Conservation (phyloP, 73 alveolate species). For the Urostyla sp. region DNA sequence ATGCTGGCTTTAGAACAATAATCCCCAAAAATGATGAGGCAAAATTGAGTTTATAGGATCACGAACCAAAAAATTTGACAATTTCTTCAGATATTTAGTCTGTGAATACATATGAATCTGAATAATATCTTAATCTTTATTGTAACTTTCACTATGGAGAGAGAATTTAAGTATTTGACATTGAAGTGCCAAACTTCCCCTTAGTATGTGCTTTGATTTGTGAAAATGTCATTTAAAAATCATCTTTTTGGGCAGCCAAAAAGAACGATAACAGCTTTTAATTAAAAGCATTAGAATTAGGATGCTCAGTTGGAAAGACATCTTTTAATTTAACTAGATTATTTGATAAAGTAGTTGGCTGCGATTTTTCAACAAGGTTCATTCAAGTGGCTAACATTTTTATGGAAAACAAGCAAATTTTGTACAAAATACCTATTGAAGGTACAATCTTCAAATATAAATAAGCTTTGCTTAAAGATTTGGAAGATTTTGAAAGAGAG, state of each 20-base stretch:
- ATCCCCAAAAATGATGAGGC: not conserved
- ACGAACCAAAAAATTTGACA: not conserved
- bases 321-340: too few species aligned
- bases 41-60: not conserved
- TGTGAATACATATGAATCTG: not conserved
- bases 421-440: too few species aligned
- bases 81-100: not conserved
- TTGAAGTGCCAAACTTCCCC: not conserved
- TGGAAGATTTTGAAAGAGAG: too few species aligned
- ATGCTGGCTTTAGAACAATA: slow-evolving; percentile 51
- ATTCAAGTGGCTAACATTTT: too few species aligned
- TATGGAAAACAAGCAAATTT: too few species aligned
- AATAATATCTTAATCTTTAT: too few species aligned
- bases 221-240: not conserved
- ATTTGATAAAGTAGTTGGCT: too few species aligned
- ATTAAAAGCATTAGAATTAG: slow-evolving; percentile 36
- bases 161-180: not conserved
- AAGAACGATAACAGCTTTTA: not conserved
- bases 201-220: not conserved
- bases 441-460: too few species aligned
- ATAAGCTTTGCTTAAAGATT: too few species aligned
- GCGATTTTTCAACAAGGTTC: too few species aligned
- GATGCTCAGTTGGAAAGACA: too few species aligned
- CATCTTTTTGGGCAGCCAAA: slow-evolving; percentile 29
- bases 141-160: not conserved